Conservation (phyloP, 2,329 filamentous ascomycete genomes). For the Aspergillus persii region DNA sequence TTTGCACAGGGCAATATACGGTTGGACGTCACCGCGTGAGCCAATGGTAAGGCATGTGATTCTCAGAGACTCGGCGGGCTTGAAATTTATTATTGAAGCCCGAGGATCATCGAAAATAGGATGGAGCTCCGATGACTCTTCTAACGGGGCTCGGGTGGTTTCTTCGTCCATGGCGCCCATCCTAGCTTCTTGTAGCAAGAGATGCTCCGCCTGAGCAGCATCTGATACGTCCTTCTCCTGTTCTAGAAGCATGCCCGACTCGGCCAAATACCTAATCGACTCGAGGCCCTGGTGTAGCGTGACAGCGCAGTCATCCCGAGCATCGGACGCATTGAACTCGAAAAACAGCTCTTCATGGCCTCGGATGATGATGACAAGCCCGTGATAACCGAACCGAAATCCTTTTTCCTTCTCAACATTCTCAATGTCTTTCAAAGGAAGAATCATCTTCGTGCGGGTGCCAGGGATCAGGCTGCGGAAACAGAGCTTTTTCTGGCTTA, state of each 20-base stretch:
- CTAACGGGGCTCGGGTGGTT: conserved; percentile 21
- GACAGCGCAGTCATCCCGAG: conserved; percentile 84
- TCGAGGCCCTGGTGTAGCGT: conserved; percentile 77
- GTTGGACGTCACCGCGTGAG: conserved; percentile 92
- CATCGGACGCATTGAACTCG: conserved; percentile 75
- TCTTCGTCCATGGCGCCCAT: conserved; percentile 41
- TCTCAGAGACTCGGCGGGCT: conserved; percentile 72
- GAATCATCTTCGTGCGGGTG: conserved; percentile 85
- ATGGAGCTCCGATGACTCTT: conserved; percentile 51
- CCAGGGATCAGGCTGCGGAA: conserved; percentile 89
- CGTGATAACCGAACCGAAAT: conserved; percentile 86
- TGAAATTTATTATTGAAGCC: conserved; percentile 87
- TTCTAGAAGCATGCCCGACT: conserved; percentile 65
- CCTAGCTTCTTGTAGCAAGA: conserved; percentile 74
- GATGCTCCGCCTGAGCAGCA: conserved; percentile 74
- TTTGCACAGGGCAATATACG: conserved; percentile 95
- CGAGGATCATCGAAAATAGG: conserved; percentile 88
- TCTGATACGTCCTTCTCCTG: conserved; percentile 70
- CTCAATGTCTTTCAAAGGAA: conserved; percentile 87
- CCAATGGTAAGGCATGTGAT: conserved; percentile 96
- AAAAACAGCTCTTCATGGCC: conserved; percentile 97
- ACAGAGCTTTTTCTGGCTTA: conserved; percentile 83
- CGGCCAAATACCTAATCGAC: conserved; percentile 65
- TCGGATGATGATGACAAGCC: conserved; percentile 85
- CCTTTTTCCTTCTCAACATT: conserved; percentile 94